These are phyloP conservation scores for Saccharomycopsis malanga DNA, from an alignment of 805 yeast species.

Conservation along the genomic window DNA sequence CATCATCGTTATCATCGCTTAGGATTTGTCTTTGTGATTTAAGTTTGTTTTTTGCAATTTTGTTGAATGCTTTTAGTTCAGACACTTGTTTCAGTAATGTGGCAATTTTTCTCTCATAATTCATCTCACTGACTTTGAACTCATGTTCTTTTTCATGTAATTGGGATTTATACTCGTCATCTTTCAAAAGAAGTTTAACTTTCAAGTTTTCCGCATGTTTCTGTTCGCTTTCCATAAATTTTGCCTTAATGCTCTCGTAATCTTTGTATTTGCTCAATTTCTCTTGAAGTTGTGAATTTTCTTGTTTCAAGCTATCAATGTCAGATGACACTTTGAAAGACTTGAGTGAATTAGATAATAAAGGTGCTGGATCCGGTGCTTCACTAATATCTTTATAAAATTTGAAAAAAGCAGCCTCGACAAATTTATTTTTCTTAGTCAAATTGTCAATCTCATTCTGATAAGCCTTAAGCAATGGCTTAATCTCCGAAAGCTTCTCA, in stretches of 20 bases:
- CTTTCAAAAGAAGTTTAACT: conserved; percentile 57
- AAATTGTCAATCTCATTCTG: conserved; percentile 83
- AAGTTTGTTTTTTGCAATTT: conserved; percentile 55
- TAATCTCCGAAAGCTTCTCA: conserved; percentile 59
- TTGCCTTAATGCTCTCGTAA: conserved; percentile 64
- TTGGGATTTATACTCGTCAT: conserved; percentile 59
- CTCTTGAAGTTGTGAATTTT: conserved; percentile 39
- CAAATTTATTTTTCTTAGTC: conserved; percentile 66
- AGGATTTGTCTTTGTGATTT: conserved; percentile 41
- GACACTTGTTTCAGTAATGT: conserved; percentile 50
- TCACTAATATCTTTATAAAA: conserved; percentile 74
- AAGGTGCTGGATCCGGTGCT: conserved; percentile 88
- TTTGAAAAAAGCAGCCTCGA: conserved; percentile 68
- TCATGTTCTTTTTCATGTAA: conserved; percentile 68
- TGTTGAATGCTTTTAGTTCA: conserved; percentile 57
- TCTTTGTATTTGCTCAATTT: conserved; percentile 63
- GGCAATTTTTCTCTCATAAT: conserved; percentile 42
- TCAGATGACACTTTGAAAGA: conserved; percentile 52
- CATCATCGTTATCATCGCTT: conserved; percentile 29
- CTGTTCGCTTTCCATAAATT: conserved; percentile 54
- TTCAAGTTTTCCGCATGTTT: conserved; percentile 49
- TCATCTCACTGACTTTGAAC: conserved; percentile 55
- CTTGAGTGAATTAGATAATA: conserved; percentile 63
- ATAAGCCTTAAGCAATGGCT: conserved; percentile 62
- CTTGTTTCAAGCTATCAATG: conserved; percentile 42